Evolutionary conservation across 2,329 filamentous ascomycete species (phyloP), one percentile per base, ranked within the genome.

Genomic region (Pyrenophora tritici-repentis): DNA sequence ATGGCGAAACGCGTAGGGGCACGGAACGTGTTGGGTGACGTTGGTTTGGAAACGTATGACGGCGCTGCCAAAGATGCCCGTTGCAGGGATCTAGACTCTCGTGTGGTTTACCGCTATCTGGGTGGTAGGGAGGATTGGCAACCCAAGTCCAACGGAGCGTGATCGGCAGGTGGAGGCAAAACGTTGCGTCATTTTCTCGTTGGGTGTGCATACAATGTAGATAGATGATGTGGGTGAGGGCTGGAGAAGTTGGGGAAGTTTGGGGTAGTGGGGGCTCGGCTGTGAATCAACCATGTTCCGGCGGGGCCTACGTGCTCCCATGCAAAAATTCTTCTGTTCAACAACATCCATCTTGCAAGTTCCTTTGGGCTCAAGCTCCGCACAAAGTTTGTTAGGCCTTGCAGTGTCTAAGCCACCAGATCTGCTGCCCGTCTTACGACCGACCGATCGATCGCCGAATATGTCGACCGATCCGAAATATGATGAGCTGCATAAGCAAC

Each of bases 21-120:
- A 13, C 73, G 70, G 36, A 75, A 82, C 47, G 77, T 78, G 4
- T 63, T 85, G 32, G 81, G 82, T 1, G 72, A 78, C 4, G 71
- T 69, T 17, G 82, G 81, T 0, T 62, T 85, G 52, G 71, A 73
- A 18, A 78, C 79, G 4, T 86, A 85, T 67, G 73, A 77, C 14
- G 77, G 72, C 8, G 80, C 82, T 2, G 79, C 77, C 45, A 75
- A 77, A 44, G 81, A 84, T 65, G 66, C 74, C 12, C 71, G 73
- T 9, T 85, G 80, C 70, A 77, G 68, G 50, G 81, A 81, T 52
- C 65, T 82, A 53, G 82, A 86, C 62, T 84, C 81, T 17, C 76
- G 81, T 47, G 81, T 85, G 14, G 78, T 85, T 2, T 85, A 81
- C 71, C 73, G 83, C 37, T 83, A 79, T 67, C 61, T 85, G 22